A percentile compares a stretch with the other conserved stretches of the same genome.
These are phyloP conservation scores for Tolypocladium endophyticum DNA, from an alignment of 2,329 filamentous ascomycete genomes.

Conservation along the genomic window DNA sequence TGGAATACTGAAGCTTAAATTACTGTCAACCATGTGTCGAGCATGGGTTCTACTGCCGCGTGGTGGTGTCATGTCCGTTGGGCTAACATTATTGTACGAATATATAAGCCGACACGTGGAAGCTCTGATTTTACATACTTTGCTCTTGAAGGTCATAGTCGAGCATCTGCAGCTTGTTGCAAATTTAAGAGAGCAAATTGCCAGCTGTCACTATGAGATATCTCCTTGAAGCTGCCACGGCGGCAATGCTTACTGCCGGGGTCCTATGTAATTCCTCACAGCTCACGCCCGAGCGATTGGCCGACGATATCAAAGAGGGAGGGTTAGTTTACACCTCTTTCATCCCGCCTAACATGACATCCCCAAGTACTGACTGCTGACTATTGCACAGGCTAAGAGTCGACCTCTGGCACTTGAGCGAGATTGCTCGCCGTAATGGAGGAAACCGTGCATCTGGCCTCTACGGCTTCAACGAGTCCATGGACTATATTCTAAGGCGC, in stretches of 20 bases:
- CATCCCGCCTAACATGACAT: background rate
- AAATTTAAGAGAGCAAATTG: background rate
- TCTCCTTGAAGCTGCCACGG: background rate
- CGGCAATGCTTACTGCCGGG: background rate
- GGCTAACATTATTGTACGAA: background rate
- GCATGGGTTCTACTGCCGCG: background rate
- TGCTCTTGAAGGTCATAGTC: background rate
- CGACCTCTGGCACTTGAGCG: constrained; percentile 42
- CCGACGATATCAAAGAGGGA: constrained; percentile 25
- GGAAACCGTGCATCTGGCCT: constrained; percentile 51
- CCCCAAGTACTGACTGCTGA: background rate
- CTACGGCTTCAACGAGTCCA: constrained; percentile 47
- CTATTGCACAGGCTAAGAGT: constrained; percentile 32
- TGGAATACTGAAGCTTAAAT: background rate
- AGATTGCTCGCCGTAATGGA: constrained; percentile 42
- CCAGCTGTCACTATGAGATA: background rate
- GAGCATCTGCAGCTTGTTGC: background rate
- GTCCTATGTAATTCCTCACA: constrained; percentile 8
- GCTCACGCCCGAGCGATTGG: constrained; percentile 27
- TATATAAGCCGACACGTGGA: background rate
- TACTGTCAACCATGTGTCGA: too few relatives aligned
- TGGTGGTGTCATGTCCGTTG: background rate
- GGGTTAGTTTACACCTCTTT: constrained; percentile 17
- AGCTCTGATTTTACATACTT: background rate
- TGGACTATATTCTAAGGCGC: constrained; percentile 44